A percentile compares a stretch with the other conserved stretches of the same genome.
phyloP scores from a whole-genome alignment of 768 basidiomycete genomes.

The Russula abietina region DNA sequence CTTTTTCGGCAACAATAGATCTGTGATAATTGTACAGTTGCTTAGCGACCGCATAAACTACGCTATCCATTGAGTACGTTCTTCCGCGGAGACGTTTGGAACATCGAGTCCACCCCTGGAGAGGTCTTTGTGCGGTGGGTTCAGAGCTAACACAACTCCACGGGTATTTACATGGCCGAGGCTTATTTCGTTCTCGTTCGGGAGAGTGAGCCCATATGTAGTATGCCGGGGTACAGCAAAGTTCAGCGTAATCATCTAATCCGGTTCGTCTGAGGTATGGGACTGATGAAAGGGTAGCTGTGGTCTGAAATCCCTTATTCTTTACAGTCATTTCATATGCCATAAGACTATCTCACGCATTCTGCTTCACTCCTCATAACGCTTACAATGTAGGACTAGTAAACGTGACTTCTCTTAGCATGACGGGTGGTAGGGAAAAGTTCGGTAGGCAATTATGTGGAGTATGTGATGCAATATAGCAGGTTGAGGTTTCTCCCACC shows the following conservation, averaged over 20 bases:
- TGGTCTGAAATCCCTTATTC: neutral
- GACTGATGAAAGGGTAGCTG: neutral
- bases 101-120: neutral
- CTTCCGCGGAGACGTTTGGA: constrained; percentile 1
- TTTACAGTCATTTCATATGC: neutral
- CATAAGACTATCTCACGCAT: neutral
- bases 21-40: neutral
- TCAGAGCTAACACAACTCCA: neutral
- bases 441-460: neutral
- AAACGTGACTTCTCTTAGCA: neutral
- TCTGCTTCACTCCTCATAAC: neutral
- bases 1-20: neutral
- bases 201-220: neutral
- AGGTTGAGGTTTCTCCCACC: neutral
- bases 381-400: neutral
- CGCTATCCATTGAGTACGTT: neutral
- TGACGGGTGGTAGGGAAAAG: neutral
- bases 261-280: neutral
- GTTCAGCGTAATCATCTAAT: too few species aligned
- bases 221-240: neutral
- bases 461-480: neutral
- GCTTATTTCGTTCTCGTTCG: neutral
- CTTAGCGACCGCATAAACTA: neutral
- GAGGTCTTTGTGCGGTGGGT: neutral
- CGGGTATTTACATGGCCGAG: neutral